These are phyloP conservation scores for Microascus cirrosus DNA, from an alignment of 2,329 filamentous ascomycete species.

Conservation along the genomic window DNA sequence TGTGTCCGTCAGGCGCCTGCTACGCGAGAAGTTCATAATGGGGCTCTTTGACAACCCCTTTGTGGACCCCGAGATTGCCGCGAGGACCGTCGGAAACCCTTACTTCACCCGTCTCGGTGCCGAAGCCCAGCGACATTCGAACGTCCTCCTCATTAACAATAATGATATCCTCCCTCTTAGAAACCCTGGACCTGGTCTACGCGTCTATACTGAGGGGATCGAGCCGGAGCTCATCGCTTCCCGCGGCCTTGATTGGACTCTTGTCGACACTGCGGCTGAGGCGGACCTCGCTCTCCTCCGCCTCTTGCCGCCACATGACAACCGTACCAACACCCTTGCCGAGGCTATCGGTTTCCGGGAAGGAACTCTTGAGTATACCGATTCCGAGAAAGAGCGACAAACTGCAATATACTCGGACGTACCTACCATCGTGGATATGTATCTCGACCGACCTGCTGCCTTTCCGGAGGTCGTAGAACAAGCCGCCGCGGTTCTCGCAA, in stretches of 20 bases:
- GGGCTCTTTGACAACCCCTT: background rate
- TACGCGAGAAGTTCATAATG: background rate
- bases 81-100: background rate
- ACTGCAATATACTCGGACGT: background rate
- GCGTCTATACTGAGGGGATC: background rate
- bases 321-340: background rate
- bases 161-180: background rate
- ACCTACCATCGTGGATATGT: background rate
- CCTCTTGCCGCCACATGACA: background rate
- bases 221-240: background rate
- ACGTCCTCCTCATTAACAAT: background rate
- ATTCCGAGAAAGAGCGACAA: background rate
- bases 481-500: background rate
- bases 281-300: background rate
- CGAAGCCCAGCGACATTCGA: background rate
- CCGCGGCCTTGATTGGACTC: background rate
- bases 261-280: background rate
- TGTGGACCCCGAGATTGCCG: background rate
- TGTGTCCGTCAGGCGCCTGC: background rate
- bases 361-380: background rate
- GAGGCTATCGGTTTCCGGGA: background rate
- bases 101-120: background rate
- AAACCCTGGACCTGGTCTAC: background rate
- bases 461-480: background rate
- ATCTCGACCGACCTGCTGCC: background rate